Evolutionary conservation across 148 eudicot species (phyloP).

Genomic region (Rhododendron simsii): DNA sequence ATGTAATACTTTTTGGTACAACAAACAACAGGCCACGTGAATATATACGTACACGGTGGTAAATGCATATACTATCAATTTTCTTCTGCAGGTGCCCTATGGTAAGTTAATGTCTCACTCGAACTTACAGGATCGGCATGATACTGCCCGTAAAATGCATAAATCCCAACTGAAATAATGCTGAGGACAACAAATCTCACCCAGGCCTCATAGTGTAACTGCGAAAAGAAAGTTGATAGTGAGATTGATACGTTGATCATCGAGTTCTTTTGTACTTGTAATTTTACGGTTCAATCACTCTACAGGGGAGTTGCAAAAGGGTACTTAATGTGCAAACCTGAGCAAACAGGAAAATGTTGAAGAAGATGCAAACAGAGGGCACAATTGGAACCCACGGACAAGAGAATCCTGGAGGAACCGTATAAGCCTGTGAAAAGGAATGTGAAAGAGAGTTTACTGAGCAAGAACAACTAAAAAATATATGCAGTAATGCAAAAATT

Average conservation of each 20-base stretch:
- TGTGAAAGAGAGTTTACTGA: neutral
- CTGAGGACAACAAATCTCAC: constrained; percentile 75
- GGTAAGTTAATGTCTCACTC: constrained; percentile 38
- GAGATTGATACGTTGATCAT: neutral
- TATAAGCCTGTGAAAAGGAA: constrained; percentile 47
- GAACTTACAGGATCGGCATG: constrained; percentile 73
- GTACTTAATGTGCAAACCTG: constrained; percentile 44
- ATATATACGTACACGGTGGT: neutral
- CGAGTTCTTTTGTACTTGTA: neutral
- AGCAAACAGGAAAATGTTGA: constrained; percentile 90
- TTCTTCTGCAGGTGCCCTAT: constrained; percentile 41
- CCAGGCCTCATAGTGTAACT: constrained; percentile 94
- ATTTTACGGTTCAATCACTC: neutral
- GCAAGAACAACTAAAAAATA: neutral
- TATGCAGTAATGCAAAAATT: no score
- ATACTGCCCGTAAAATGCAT: constrained; percentile 83
- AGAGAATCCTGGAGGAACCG: constrained; percentile 58
- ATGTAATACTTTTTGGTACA: neutral
- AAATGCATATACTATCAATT: constrained; percentile 14
- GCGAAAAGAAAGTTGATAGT: constrained; percentile 34
- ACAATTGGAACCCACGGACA: constrained; percentile 91
- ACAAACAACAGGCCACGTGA: neutral
- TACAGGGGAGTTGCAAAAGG: neutral
- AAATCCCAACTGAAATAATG: constrained; percentile 54
- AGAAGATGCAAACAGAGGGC: constrained; percentile 79